Evolutionary conservation across 202 grass and related monocot species (phyloP).

Genomic region (Schoenoplectus triqueter): DNA sequence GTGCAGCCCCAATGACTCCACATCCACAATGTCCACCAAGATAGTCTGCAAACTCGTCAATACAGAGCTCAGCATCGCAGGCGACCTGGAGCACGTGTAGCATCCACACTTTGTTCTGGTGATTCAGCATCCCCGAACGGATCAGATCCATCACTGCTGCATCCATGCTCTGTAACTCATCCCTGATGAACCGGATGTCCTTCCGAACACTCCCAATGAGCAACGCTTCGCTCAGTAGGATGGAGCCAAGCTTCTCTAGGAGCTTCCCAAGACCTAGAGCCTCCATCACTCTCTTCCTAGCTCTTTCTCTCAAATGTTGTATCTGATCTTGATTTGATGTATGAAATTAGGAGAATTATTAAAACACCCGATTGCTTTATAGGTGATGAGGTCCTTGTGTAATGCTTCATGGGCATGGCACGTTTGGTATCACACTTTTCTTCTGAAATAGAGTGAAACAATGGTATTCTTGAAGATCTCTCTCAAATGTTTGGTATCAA

Average conservation of each 20-base stretch:
- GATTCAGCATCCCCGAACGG: background rate
- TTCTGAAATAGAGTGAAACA: too few relatives aligned
- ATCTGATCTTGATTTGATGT: background rate
- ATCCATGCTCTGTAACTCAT: constrained; percentile 48
- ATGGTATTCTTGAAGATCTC: too few relatives aligned
- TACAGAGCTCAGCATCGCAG: constrained; percentile 29
- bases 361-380: too few relatives aligned
- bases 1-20: background rate
- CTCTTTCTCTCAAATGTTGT: background rate
- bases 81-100: constrained; percentile 38
- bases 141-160: background rate
- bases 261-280: background rate
- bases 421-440: too few relatives aligned
- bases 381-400: too few relatives aligned
- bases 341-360: too few relatives aligned
- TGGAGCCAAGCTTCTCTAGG: background rate
- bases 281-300: background rate
- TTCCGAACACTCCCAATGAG: background rate
- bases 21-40: background rate
- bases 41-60: constrained; percentile 17
- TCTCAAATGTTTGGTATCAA: too few relatives aligned
- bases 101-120: constrained; percentile 36
- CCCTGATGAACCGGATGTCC: background rate
- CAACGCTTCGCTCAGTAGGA: background rate
- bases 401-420: too few relatives aligned